Base-by-base conservation (phyloP, 2,329 filamentous ascomycete genomes). In the Aspergillus japonicus region DNA sequence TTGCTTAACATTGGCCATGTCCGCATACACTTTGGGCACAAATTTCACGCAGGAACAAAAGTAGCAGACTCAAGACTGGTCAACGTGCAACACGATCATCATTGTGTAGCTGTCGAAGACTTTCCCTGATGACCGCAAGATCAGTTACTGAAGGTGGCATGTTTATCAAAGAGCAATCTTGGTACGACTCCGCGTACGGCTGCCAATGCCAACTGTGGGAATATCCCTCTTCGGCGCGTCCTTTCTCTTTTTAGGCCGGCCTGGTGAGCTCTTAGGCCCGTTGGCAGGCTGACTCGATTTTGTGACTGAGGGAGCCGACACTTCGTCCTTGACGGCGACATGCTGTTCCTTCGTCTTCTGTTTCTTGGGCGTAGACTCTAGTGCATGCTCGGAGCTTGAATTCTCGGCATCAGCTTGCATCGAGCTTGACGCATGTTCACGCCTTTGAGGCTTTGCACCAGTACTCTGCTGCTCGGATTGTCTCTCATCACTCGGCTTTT, bases 111-210 rank as follows among this genome's bases (percentile, higher is more conserved):
- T 12, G 19, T 14, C 12, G 23, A 19, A 16, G 6, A 44, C 16
- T 19, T 19, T 19, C 12, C 16, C 39, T 16, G 2, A 19, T 19
- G 6, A 44, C 39, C 39, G 39, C 39, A 44, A n/a, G 16, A 44
- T 7, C 12, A 44, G 39, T 16, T 19, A 19, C 14, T 44, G 12
- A 44, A 7, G 6, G 39, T 44, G 16, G 16, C 7, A 44, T 5
- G 39, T 44, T 16, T 16, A 35, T 59, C 44, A 62, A 23, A 57
- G 68, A 19, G 66, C 61, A 47, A 64, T 64, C 64, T 77, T 73
- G 51, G 73, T 73, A 29, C 75, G 73, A 62, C 74, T 77, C 53
- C 75, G 73, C 47, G 75, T 77, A 39, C 75, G 69, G 61, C 73
- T 77, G 35, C 75, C 73, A 60, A 74, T 70, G 10, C 75, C 73